Evolutionary conservation across 1,284 basidiomycete species (phyloP).

Genomic region (Cystobasidiaceae sp.): DNA sequence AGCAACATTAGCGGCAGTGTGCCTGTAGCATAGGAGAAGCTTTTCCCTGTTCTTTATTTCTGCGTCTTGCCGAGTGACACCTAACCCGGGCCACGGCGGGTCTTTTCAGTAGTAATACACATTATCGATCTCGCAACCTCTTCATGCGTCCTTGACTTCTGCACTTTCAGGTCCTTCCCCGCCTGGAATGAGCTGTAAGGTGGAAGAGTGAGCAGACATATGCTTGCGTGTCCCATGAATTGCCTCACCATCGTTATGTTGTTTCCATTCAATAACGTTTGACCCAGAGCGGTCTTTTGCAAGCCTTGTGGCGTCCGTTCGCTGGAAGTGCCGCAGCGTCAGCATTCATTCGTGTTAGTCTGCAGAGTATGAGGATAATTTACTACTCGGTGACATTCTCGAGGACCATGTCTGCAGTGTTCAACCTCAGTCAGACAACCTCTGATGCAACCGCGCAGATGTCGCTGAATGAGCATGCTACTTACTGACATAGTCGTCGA

Average conservation of each 20-base stretch:
- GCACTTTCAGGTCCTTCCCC: constrained; percentile 29
- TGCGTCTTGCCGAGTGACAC: no score
- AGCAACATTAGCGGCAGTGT: no score
- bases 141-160: constrained; percentile 10
- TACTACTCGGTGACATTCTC: constrained; percentile 97
- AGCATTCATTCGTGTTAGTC: neutral
- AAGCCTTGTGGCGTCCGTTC: constrained; percentile 75
- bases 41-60: no score
- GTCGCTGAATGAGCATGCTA: constrained; percentile 45
- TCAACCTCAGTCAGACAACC: neutral
- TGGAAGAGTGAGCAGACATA: neutral
- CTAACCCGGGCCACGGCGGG: no score
- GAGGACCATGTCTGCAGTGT: constrained; percentile 70
- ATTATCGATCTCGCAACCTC: neutral
- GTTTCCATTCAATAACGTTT: constrained; percentile 93
- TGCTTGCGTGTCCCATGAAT: neutral
- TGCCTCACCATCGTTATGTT: constrained; percentile 86
- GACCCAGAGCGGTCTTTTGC: constrained; percentile 74
- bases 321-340: constrained; percentile 51
- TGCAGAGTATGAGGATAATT: constrained; percentile 41
- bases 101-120: neutral
- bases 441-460: neutral
- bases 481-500: constrained; percentile 99
- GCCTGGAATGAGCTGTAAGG: constrained; percentile 20
- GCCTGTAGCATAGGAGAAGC: no score